Conservation (phyloP, 768 basidiomycete species). For the Omphalotus guepiniiformis region DNA sequence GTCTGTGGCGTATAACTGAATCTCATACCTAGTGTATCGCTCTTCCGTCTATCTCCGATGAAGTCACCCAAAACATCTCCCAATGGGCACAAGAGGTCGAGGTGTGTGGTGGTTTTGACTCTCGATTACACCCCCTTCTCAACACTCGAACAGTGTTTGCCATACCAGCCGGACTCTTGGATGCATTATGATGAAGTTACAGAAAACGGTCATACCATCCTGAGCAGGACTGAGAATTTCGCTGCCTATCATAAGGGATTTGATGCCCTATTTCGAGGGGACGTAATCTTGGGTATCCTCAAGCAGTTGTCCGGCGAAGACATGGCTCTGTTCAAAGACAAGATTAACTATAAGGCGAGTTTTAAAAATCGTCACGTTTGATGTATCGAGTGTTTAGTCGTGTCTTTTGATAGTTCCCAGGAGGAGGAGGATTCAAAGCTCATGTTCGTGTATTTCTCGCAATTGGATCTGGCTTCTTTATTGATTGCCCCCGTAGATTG, state of each 20-base stretch:
- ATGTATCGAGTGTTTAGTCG: neutral
- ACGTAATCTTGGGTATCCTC: slow-evolving; percentile 3
- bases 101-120: neutral
- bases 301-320: slow-evolving; percentile 10
- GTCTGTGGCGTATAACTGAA: neutral
- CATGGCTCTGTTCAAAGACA: slow-evolving; percentile 16
- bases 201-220: neutral
- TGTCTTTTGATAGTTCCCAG: slow-evolving; percentile 2
- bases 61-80: slow-evolving; percentile 3
- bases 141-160: slow-evolving; percentile 7
- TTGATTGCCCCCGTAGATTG: slow-evolving; percentile 3
- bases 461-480: too few relatives aligned
- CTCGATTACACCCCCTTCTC: neutral
- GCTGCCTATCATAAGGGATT: slow-evolving; percentile 14
- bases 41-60: slow-evolving; percentile 6
- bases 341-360: slow-evolving; percentile 16
- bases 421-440: slow-evolving; percentile 12
- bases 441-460: slow-evolving; percentile 9
- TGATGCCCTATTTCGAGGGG: slow-evolving; percentile 10
- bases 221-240: slow-evolving; percentile 13
- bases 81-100: slow-evolving; percentile 14
- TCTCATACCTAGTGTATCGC: slow-evolving; percentile 10
- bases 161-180: slow-evolving; percentile 11
- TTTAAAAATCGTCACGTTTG: neutral
- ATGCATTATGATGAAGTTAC: slow-evolving; percentile 16